A percentile compares a stretch with the other conserved stretches of the same genome.
Evolutionary conservation across 345 rosid genomes (phyloP).

Genomic region (Cardiospermum halicacabum): DNA sequence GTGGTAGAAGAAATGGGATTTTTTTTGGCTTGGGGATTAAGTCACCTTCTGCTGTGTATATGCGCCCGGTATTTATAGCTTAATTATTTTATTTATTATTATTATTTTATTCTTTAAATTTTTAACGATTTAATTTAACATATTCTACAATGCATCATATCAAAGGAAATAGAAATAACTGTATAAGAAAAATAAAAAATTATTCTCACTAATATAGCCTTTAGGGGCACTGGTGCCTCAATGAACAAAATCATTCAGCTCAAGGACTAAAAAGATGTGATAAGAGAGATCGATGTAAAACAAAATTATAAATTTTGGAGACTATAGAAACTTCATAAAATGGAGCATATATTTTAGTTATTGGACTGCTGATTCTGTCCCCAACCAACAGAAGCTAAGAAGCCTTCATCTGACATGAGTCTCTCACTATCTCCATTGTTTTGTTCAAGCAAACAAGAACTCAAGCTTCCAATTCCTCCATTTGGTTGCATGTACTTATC

Average conservation of each 20-base stretch:
- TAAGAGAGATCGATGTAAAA: too few relatives aligned
- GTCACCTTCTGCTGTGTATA: too few relatives aligned
- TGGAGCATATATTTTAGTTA: conserved; percentile 1
- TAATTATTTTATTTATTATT: too few relatives aligned
- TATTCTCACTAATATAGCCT: neutral
- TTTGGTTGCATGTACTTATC: conserved; percentile 23
- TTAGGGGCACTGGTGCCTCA: neutral
- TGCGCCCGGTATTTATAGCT: too few relatives aligned
- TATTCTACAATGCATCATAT: too few relatives aligned
- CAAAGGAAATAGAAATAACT: neutral
- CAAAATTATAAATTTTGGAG: too few relatives aligned
- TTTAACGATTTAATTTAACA: too few relatives aligned
- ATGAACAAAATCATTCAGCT: too few relatives aligned
- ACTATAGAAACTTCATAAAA: neutral
- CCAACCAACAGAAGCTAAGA: conserved; percentile 35
- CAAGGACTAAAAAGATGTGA: too few relatives aligned
- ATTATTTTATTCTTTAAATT: too few relatives aligned
- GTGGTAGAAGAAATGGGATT: too few relatives aligned
- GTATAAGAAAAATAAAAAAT: neutral
- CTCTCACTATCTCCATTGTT: conserved; percentile 22
- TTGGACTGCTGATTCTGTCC: conserved; percentile 9
- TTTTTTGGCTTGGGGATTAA: too few relatives aligned
- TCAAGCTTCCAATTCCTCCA: conserved; percentile 18
- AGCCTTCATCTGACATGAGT: conserved; percentile 35
- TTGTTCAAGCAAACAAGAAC: conserved; percentile 20